Conservation (phyloP, 495 filamentous ascomycete species). For the Podospora appendiculata region DNA sequence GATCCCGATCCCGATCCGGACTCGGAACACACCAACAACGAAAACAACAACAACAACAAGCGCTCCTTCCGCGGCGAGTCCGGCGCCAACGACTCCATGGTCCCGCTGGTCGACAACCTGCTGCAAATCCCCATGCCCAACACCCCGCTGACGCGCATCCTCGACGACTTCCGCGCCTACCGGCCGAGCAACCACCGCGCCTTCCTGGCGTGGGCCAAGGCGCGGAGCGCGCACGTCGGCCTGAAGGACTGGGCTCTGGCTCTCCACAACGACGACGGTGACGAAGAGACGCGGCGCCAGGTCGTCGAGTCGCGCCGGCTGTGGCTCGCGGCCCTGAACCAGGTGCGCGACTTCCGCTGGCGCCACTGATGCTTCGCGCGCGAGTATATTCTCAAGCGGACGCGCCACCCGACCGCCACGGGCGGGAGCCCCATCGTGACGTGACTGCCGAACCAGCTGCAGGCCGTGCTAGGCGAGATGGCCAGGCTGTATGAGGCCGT, state of each 20-base stretch:
- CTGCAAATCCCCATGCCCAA: slow-evolving; percentile 72
- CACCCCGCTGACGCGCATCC: slow-evolving; percentile 76
- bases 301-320: slow-evolving; percentile 39
- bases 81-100: slow-evolving; percentile 82
- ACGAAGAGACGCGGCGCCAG: slow-evolving; percentile 11
- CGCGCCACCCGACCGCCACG: slow-evolving; percentile 76
- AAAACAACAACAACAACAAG: slow-evolving; percentile 35
- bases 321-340: slow-evolving; percentile 67
- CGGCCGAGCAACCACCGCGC: slow-evolving; percentile 76
- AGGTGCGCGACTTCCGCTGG: slow-evolving; percentile 89
- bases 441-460: slow-evolving; percentile 81
- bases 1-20: slow-evolving; percentile 57
- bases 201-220: slow-evolving; percentile 67
- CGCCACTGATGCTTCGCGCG: slow-evolving; percentile 91
- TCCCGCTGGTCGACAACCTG: slow-evolving; percentile 80
- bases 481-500: slow-evolving; percentile 46
- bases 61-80: slow-evolving; percentile 77
- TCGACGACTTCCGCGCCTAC: slow-evolving; percentile 79
- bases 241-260: slow-evolving; percentile 56
- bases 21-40: too few relatives aligned
- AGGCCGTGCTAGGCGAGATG: slow-evolving; percentile 72
- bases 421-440: slow-evolving; percentile 89
- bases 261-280: slow-evolving; percentile 22
- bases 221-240: slow-evolving; percentile 44
- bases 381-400: slow-evolving; percentile 85